phyloP scores from a whole-genome alignment of 2,329 filamentous ascomycete species.

The Botrytis sinoallii region DNA sequence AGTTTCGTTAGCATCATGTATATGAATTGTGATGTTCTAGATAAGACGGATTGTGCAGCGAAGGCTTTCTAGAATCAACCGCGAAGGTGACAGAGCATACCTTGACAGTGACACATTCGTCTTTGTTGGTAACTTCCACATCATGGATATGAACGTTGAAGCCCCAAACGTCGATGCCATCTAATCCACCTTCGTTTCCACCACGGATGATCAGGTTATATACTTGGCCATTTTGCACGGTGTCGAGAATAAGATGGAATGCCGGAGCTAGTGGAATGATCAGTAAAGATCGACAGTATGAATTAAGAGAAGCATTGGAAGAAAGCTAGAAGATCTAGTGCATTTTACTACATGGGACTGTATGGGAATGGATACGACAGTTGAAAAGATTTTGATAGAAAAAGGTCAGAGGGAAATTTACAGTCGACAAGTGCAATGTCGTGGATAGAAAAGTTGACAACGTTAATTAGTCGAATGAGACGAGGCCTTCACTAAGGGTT shows the following conservation, averaged over 20 bases:
- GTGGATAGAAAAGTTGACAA: constrained; percentile 26
- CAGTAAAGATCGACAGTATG: not conserved
- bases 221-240: constrained; percentile 48
- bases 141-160: constrained; percentile 57
- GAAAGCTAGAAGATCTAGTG: not conserved
- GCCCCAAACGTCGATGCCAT: constrained; percentile 54
- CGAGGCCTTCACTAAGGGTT: constrained; percentile 20
- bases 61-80: not conserved
- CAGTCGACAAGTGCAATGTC: constrained; percentile 29
- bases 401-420: not conserved
- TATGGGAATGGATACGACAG: not conserved
- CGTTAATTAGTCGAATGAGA: constrained; percentile 24
- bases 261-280: not conserved
- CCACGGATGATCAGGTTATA: constrained; percentile 56
- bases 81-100: constrained; percentile 28
- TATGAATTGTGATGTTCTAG: not conserved
- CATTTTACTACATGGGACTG: not conserved
- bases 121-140: constrained; percentile 59
- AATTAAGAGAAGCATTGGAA: not conserved
- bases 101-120: constrained; percentile 59
- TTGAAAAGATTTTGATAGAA: not conserved
- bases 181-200: constrained; percentile 50
- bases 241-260: constrained; percentile 41
- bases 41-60: not conserved
- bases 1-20: not conserved